Conservation (phyloP, 2,329 filamentous ascomycete species). For the Myriangium duriaei region DNA sequence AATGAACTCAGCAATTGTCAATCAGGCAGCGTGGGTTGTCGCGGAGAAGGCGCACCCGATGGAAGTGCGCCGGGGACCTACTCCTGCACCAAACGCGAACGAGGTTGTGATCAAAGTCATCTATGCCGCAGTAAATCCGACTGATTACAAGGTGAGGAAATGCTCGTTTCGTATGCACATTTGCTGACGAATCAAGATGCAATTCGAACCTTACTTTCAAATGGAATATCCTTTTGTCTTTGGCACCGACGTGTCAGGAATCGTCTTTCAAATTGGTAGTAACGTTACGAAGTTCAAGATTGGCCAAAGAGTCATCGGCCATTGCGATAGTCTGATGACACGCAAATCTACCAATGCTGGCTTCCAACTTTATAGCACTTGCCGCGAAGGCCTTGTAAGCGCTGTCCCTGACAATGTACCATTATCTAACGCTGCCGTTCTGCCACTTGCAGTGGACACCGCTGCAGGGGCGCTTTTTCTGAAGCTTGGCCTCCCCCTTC, state of each 20-base stretch:
- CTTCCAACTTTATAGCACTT: slow-evolving; percentile 25
- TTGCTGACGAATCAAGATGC: not conserved
- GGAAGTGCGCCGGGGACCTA: slow-evolving; percentile 18
- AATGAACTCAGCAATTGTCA: slow-evolving; percentile 1
- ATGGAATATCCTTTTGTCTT: slow-evolving; percentile 23
- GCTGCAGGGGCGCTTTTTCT: slow-evolving; percentile 32
- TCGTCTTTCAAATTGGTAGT: slow-evolving; percentile 25
- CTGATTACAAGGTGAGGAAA: slow-evolving; percentile 22
- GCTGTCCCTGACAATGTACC: slow-evolving; percentile 28
- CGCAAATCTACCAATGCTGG: slow-evolving; percentile 9
- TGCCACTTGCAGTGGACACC: slow-evolving; percentile 34
- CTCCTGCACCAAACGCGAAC: slow-evolving; percentile 21
- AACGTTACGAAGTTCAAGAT: slow-evolving; percentile 35
- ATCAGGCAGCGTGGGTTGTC: slow-evolving; percentile 13
- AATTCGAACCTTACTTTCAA: slow-evolving; percentile 12
- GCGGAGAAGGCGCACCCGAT: slow-evolving; percentile 12
- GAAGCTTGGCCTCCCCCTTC: slow-evolving; percentile 28
- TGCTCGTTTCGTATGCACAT: not conserved
- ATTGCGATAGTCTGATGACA: slow-evolving; percentile 9
- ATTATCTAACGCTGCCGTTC: slow-evolving; percentile 28
- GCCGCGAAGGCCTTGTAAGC: slow-evolving; percentile 20
- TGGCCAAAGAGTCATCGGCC: slow-evolving; percentile 38
- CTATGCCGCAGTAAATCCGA: slow-evolving; percentile 27
- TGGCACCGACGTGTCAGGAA: slow-evolving; percentile 27
- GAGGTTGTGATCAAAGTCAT: slow-evolving; percentile 25